Evolutionary conservation across 2,329 filamentous ascomycete species (phyloP).

Genomic region (Colletotrichum sojae): DNA sequence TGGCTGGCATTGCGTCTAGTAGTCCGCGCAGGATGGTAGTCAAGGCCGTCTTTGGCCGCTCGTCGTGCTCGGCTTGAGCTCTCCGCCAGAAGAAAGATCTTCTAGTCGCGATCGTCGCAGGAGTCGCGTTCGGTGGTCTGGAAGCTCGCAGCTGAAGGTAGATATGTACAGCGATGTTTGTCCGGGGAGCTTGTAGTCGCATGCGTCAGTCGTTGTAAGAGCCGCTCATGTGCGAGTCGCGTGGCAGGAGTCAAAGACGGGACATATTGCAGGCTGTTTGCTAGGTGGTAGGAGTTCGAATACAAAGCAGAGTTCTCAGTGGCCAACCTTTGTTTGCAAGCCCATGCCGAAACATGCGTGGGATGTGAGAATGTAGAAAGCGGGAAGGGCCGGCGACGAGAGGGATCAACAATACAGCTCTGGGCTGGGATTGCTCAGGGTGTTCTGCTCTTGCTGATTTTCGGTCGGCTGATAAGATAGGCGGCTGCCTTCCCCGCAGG

Average conservation of each 20-base stretch:
- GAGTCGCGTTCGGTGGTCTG: not conserved
- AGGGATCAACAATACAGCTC: slow-evolving; percentile 27
- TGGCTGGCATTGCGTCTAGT: slow-evolving; percentile 35
- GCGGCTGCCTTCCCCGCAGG: slow-evolving; percentile 29
- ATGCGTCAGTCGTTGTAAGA: slow-evolving; percentile 33
- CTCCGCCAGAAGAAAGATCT: not conserved
- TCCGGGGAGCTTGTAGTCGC: slow-evolving; percentile 30
- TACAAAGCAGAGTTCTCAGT: slow-evolving; percentile 22
- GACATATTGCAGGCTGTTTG: slow-evolving; percentile 21
- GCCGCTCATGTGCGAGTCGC: slow-evolving; percentile 31
- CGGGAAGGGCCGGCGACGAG: slow-evolving; percentile 33
- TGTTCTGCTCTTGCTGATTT: slow-evolving; percentile 12
- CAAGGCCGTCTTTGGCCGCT: slow-evolving; percentile 7
- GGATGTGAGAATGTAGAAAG: slow-evolving; percentile 19
- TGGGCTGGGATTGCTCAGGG: not conserved
- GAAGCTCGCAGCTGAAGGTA: not conserved
- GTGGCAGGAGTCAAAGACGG: slow-evolving; percentile 37
- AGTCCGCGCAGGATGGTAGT: slow-evolving; percentile 10
- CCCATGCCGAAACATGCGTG: slow-evolving; percentile 34
- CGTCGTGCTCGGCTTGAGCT: not conserved
- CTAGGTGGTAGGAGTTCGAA: slow-evolving; percentile 6
- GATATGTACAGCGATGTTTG: slow-evolving; percentile 21
- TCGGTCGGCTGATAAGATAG: slow-evolving; percentile 36
- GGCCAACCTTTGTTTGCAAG: slow-evolving; percentile 25
- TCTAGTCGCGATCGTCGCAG: slow-evolving; percentile 6